Evolutionary conservation across 179 eudicot genomes (phyloP).

Genomic region (Heliamphora pulchella): DNA sequence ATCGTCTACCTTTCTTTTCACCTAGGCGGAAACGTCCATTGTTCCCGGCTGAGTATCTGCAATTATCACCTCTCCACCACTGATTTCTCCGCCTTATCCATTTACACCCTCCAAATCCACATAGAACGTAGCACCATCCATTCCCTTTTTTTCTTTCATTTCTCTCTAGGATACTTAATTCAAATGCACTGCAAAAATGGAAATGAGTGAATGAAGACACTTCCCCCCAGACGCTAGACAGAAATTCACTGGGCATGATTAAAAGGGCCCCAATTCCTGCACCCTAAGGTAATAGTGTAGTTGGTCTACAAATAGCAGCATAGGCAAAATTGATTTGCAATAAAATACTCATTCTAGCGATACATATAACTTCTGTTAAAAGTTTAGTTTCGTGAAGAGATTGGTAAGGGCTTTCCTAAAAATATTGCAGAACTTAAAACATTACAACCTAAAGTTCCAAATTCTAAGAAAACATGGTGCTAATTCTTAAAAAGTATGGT

Average conservation of each 20-base stretch:
- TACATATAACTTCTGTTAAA: not conserved
- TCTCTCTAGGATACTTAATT: not conserved
- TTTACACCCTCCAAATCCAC: not conserved
- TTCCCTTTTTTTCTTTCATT: too few species aligned
- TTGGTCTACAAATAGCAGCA: not conserved
- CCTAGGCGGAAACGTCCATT: too few species aligned
- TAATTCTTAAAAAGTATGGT: not conserved
- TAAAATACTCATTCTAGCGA: not conserved
- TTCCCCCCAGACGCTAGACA: not conserved
- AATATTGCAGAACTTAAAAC: not conserved
- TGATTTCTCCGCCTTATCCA: too few species aligned
- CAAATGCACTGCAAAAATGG: not conserved
- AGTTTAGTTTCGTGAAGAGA: not conserved
- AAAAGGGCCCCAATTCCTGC: not conserved
- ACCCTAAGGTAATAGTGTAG: not conserved
- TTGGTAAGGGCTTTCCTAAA: not conserved
- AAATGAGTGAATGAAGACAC: not conserved
- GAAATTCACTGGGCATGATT: not conserved
- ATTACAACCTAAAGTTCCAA: not conserved
- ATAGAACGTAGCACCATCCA: not conserved
- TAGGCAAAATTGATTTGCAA: not conserved
- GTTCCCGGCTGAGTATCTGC: too few species aligned
- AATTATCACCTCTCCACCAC: too few species aligned
- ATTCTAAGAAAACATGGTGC: not conserved
- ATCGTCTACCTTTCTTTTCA: too few species aligned